A percentile compares a stretch with the other conserved stretches of the same genome.
Conservation (phyloP, 257 asterid genomes). For the Lycium barbarum region DNA sequence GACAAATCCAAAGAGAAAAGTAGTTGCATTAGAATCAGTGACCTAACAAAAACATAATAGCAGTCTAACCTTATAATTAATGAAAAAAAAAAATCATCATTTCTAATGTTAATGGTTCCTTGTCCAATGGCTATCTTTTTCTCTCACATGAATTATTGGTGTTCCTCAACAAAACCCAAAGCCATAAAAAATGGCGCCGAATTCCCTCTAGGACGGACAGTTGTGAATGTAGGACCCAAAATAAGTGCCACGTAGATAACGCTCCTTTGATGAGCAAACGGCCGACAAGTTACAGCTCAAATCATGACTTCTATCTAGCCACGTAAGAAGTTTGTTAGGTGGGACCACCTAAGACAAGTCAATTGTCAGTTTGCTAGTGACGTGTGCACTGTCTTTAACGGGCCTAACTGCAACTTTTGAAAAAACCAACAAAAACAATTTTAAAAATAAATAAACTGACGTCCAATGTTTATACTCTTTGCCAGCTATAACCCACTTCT, state of each 20-base stretch:
- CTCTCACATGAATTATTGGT: conserved; percentile 45
- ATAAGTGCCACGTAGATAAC: conserved; percentile 39
- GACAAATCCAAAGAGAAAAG: conserved; percentile 3
- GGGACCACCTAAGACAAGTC: conserved; percentile 38
- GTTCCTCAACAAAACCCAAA: conserved; percentile 29
- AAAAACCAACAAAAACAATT: background rate
- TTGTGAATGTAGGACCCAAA: conserved; percentile 21
- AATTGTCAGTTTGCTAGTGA: conserved; percentile 55
- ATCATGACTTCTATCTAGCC: conserved; percentile 31
- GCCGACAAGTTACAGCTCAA: conserved; percentile 48
- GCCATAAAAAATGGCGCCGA: conserved; percentile 37
- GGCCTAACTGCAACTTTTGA: conserved; percentile 63
- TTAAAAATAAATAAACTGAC: background rate
- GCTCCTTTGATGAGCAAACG: conserved; percentile 40
- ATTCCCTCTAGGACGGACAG: conserved; percentile 27
- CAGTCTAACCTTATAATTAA: conserved; percentile 16
- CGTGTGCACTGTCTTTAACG: conserved; percentile 47
- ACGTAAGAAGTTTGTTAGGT: conserved; percentile 50
- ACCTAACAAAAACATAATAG: background rate
- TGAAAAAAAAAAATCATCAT: background rate
- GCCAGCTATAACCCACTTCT: conserved; percentile 73
- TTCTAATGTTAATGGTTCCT: background rate
- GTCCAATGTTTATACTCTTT: conserved; percentile 30
- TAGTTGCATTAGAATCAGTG: conserved; percentile 36
- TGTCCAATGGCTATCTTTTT: background rate